Base-by-base conservation (phyloP, 2,329 filamentous ascomycete genomes). In the Chaetomium globosum region DNA sequence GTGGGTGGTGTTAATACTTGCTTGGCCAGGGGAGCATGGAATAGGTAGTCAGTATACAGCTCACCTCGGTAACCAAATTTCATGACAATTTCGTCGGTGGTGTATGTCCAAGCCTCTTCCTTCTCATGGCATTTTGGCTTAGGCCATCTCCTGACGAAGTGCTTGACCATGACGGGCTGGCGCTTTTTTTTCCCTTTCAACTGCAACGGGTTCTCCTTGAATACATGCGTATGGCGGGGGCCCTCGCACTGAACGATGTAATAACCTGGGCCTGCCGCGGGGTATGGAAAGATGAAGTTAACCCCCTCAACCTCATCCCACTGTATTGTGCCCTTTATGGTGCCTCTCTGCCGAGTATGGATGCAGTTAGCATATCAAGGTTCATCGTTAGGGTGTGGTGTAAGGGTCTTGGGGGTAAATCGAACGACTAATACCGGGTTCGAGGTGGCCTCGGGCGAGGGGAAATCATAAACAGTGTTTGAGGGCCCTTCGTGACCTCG, bases 241-340 rank as follows among this genome's bases (percentile, higher is more conserved):
- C 39, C 3, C 5, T 63, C 49, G 23, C 64, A 66, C 2, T 39
- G 53, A 28, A 66, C 16, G 28, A 66, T 21, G 23, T 56, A 66
- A 8, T 43, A 59, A 3, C 33, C 49, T 3, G 33, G 23, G 2
- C 49, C 54, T 13, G 49, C 1, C 3, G 16, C 2, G 8, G 59
- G 59, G 39, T 39, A 49, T 1, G 4, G 36, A 39, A 66, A 66
- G 49, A 66, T 66, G 23, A 54, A 63, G 33, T 66, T 55, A 10
- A 4, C 5, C 1, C 31, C 64, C n/a, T 59, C 56, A 7, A 66
- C 64, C 9, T 60, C 59, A 31, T 23, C 2, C 5, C 9, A 4
- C 5, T 3, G 19, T 4, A 16, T 19, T 9, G 57, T 57, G 3
- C 33, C 33, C 9, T 31, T 52, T 4, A 30, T 21, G 3, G 26